Evolutionary conservation across 1,139 yeast genomes (phyloP).

Genomic region (Candida smagusa): DNA sequence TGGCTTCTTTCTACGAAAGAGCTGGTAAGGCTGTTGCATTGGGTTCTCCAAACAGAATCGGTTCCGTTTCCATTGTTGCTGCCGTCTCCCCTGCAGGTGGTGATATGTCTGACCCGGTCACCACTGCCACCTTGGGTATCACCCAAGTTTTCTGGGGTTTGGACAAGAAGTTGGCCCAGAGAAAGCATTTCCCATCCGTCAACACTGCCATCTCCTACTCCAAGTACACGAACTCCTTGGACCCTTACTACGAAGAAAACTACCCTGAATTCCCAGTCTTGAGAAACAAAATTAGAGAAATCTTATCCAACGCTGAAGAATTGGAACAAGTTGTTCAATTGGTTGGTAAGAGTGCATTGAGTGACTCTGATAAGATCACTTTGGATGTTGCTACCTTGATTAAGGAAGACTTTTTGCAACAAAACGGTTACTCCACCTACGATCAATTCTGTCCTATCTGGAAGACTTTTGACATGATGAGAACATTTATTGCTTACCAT

Average conservation of each 20-base stretch:
- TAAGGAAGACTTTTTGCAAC: slow-evolving; percentile 98
- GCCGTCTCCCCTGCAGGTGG: slow-evolving; percentile 99
- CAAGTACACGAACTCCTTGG: slow-evolving; percentile 84
- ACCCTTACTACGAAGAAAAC: slow-evolving; percentile 78
- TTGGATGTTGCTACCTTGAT: slow-evolving; percentile 87
- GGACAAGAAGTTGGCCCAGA: slow-evolving; percentile 97
- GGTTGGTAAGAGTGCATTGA: slow-evolving; percentile 96
- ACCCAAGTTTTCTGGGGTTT: slow-evolving; percentile 99
- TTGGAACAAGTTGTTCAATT: slow-evolving; percentile 98
- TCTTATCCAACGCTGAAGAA: slow-evolving; percentile 94
- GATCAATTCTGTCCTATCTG: slow-evolving; percentile 99
- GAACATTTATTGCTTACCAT: slow-evolving; percentile 82
- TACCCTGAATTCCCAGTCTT: slow-evolving; percentile 89
- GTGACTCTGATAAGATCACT: slow-evolving; percentile 94
- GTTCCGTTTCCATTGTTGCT: slow-evolving; percentile 98
- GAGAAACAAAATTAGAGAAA: slow-evolving; percentile 91
- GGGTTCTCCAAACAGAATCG: slow-evolving; percentile 94
- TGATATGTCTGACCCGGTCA: slow-evolving; percentile 99
- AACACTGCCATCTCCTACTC: slow-evolving; percentile 95
- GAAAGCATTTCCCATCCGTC: slow-evolving; percentile 99
- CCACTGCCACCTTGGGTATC: slow-evolving; percentile 96
- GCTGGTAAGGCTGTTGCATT: slow-evolving; percentile 96
- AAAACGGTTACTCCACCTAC: slow-evolving; percentile 96
- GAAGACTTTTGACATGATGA: slow-evolving; percentile 99
- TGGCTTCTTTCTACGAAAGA: slow-evolving; percentile 98